A percentile compares a stretch with the other conserved stretches of the same genome.
phyloP scores from a whole-genome alignment of 768 basidiomycete species.

The Mycena belliarum region DNA sequence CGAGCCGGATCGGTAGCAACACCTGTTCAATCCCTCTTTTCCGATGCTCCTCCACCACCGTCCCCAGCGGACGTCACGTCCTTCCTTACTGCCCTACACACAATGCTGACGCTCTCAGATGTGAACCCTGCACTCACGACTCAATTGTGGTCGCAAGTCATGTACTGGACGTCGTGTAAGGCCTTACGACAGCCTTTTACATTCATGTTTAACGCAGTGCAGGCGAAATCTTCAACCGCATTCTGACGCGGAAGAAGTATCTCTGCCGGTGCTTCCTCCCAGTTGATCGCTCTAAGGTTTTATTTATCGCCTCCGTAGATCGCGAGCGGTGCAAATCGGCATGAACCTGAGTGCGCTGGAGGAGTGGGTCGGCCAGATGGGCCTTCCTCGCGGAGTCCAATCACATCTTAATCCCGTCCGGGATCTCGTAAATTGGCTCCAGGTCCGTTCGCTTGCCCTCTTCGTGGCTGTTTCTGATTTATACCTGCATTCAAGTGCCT shows the following conservation, averaged over 20 bases:
- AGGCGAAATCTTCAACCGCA: slow-evolving; percentile 87
- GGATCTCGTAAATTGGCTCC: slow-evolving; percentile 85
- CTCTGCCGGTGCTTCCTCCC: slow-evolving; percentile 68
- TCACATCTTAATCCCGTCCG: slow-evolving; percentile 82
- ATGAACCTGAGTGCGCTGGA: slow-evolving; percentile 85
- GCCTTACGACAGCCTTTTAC: slow-evolving; percentile 3
- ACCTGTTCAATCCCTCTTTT: slow-evolving; percentile 52
- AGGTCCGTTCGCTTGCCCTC: slow-evolving; percentile 47
- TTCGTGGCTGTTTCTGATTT: background rate
- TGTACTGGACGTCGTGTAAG: slow-evolving; percentile 97
- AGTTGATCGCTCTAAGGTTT: background rate
- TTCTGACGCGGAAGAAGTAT: slow-evolving; percentile 91
- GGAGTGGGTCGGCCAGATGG: slow-evolving; percentile 87
- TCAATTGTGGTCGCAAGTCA: slow-evolving; percentile 96
- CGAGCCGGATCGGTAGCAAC: slow-evolving; percentile 46
- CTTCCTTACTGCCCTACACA: slow-evolving; percentile 84
- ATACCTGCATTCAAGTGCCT: slow-evolving; percentile 57
- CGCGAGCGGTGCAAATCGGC: slow-evolving; percentile 85
- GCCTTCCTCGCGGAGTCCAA: slow-evolving; percentile 75
- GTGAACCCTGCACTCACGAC: slow-evolving; percentile 86
- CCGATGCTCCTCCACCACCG: slow-evolving; percentile 42
- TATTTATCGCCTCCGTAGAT: slow-evolving; percentile 42
- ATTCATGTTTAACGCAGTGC: slow-evolving; percentile 9
- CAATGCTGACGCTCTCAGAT: slow-evolving; percentile 80
- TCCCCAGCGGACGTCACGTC: slow-evolving; percentile 63